Evolutionary conservation across 768 basidiomycete genomes (phyloP).

Genomic region (Russula abietina): DNA sequence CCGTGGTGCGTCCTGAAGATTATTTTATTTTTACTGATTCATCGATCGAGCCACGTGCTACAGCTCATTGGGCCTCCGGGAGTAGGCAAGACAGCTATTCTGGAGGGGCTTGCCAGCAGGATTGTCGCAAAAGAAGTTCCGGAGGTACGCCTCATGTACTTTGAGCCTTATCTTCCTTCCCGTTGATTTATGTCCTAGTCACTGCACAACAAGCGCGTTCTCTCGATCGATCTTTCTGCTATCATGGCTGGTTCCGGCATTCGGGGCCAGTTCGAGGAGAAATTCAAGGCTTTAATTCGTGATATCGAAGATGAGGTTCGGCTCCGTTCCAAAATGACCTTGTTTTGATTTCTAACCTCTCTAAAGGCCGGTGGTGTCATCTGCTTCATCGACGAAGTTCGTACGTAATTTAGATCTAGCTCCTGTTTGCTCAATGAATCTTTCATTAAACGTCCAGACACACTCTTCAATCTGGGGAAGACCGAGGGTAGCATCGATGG

Average conservation of each 20-base stretch:
- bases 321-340: constrained; percentile 24
- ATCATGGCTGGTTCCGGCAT: constrained; percentile 89
- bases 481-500: constrained; percentile 89
- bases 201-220: constrained; percentile 78
- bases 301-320: constrained; percentile 82
- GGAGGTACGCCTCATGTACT: constrained; percentile 47
- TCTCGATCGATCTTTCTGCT: constrained; percentile 77
- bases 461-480: constrained; percentile 83
- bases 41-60: not conserved
- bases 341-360: constrained; percentile 19
- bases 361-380: constrained; percentile 67
- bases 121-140: constrained; percentile 89
- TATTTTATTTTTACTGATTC: not conserved
- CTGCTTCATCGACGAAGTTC: constrained; percentile 93
- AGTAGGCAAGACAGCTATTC: constrained; percentile 88
- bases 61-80: constrained; percentile 82
- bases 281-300: constrained; percentile 82
- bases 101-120: constrained; percentile 83
- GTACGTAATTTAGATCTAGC: constrained; percentile 40
- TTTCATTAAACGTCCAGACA: constrained; percentile 40
- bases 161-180: not conserved
- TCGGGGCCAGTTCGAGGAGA: constrained; percentile 89
- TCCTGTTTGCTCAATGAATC: not conserved
- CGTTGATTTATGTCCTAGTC: constrained; percentile 43
- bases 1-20: constrained; percentile 52